These are phyloP conservation scores for Rhodofomes roseus DNA, from an alignment of 1,284 basidiomycete species.

Conservation along the genomic window DNA sequence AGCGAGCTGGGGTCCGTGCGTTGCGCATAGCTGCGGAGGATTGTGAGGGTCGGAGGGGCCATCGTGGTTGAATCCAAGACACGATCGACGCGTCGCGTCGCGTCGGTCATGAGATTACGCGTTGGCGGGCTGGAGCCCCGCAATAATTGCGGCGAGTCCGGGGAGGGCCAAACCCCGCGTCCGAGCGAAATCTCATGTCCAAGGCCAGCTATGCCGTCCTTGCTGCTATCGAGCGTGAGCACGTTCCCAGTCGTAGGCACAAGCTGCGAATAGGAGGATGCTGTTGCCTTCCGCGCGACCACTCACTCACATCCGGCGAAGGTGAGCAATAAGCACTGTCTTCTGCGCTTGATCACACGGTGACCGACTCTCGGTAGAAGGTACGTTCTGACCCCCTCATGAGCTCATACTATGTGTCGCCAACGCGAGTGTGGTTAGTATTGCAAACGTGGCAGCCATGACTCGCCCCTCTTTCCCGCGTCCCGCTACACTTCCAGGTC, in stretches of 20 bases:
- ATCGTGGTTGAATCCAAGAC: conserved; percentile 1
- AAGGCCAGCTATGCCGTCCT: background rate
- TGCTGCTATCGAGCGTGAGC: background rate
- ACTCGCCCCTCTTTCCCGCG: conserved; percentile 3
- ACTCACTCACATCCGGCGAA: background rate
- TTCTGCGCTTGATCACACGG: background rate
- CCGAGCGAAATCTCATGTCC: background rate
- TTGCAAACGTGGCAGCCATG: background rate
- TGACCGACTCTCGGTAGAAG: background rate
- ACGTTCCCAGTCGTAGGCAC: background rate
- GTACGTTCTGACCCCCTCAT: background rate
- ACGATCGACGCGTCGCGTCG: background rate
- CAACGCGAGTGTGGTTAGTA: background rate
- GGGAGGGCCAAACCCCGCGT: background rate
- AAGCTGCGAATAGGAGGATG: background rate
- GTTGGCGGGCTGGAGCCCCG: background rate
- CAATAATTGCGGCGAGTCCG: background rate
- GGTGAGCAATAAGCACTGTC: no score
- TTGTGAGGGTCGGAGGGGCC: conserved; percentile 32
- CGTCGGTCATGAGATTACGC: background rate
- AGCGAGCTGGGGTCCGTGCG: conserved; percentile 45
- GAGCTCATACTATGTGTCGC: background rate
- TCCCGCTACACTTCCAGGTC: background rate
- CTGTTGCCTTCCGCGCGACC: background rate
- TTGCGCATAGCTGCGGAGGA: conserved; percentile 41